Percentiles rank a stretch among this genome's conserved stretches.
Conservation (phyloP, 2,329 filamentous ascomycete genomes). For the Aspergillus ustus region DNA sequence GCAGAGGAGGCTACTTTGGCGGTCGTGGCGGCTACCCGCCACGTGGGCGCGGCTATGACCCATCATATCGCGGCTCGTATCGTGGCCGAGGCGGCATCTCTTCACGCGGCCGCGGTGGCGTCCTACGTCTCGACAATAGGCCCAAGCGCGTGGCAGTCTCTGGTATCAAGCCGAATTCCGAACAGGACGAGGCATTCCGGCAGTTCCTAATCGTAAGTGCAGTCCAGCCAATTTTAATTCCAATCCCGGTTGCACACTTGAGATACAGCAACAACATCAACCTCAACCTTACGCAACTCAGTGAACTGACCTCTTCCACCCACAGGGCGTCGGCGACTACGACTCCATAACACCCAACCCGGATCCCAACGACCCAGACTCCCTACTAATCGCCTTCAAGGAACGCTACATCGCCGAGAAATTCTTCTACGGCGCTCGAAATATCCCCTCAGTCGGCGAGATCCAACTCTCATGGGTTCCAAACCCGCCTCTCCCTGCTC, state of each 20-base stretch:
- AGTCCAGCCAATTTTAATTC: not conserved
- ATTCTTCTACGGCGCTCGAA: conserved; percentile 53
- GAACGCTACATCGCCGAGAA: conserved; percentile 59
- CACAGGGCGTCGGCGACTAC: conserved; percentile 52
- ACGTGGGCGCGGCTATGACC: conserved; percentile 49
- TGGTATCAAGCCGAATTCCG: conserved; percentile 52
- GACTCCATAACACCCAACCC: conserved; percentile 50
- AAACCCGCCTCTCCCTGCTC: conserved; percentile 37
- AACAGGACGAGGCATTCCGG: conserved; percentile 60
- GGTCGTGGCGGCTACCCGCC: conserved; percentile 43
- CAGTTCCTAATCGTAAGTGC: conserved; percentile 58
- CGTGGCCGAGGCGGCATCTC: conserved; percentile 47
- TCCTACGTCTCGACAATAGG: conserved; percentile 63
- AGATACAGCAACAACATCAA: not conserved
- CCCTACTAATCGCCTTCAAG: conserved; percentile 52
- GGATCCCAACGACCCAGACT: conserved; percentile 44
- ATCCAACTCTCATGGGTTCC: conserved; percentile 61
- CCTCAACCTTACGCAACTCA: not conserved
- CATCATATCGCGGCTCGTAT: conserved; percentile 44
- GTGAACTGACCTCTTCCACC: conserved; percentile 15
- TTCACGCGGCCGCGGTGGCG: conserved; percentile 51
- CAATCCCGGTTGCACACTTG: not conserved
- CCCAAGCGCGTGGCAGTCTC: conserved; percentile 59
- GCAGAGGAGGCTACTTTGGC: conserved; percentile 37
- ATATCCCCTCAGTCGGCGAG: conserved; percentile 58